Evolutionary conservation across 73 alveolate species (phyloP), one percentile per base, ranked within the genome.

Genomic region (Tetrahymena elliotti): DNA sequence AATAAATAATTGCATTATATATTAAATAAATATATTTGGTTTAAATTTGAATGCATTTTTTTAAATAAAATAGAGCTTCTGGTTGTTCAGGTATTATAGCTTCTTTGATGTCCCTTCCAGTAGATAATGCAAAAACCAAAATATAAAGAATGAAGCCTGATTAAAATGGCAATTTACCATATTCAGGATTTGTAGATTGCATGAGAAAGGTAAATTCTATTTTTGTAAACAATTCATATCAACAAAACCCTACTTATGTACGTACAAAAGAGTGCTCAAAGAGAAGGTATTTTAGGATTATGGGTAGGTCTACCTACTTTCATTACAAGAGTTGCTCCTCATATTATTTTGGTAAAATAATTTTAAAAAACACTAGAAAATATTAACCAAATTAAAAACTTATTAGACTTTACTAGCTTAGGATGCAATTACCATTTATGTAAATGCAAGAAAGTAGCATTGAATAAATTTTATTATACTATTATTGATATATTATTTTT

Each of bases 271-370:
- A 94, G 88, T 27, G 96, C 95, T 47, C 24, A 41, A 84, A 84
- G 95, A 94, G 96, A 94, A 95, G 99, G 99, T 18, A 53, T 96
- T 83, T 40, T 96, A 40, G 99, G 99, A 22, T 93, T 98, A 93
- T 98, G 98, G 97, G 98, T 97, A 40, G 99, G 99, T 40, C 97
- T 98, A 97, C 99, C 99, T 94, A 98, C 99, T 37, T 98, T 97
- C 96, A 98, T 97, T 93, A 95, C 97, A 96, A 97, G 99, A 97
- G 98, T 98, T 38, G 99, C 99, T 52, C 99, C 99, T 93, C 99
- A 98, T 93, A 98, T 98, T 31, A 97, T 98, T 68, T 31, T 68
- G 11, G 88, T 68, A 68, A 31, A 68, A 68, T 27, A 18, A 68
- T 68, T 68, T 1, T 68, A 18, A 68, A 27, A n/a, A 47, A 47